Conservation (phyloP, 352 stramenopile species). For the Pythium coloratum region DNA sequence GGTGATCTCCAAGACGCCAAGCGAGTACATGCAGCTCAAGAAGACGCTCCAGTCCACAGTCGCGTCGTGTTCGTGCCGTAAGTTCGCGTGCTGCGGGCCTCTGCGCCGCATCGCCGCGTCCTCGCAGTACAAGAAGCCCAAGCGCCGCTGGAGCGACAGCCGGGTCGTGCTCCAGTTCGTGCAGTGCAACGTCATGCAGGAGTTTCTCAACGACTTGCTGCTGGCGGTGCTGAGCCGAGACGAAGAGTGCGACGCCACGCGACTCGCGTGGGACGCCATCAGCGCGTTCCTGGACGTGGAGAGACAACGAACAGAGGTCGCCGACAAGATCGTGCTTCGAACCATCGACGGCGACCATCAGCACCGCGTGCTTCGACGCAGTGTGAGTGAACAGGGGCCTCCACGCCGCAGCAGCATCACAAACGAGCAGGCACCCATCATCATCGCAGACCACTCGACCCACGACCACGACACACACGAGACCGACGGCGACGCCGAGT, state of each 20-base stretch:
- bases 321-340: conserved; percentile 27
- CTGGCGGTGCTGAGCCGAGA: conserved; percentile 37
- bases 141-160: conserved; percentile 36
- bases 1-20: conserved; percentile 58
- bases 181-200: conserved; percentile 52
- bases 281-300: conserved; percentile 51
- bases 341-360: conserved; percentile 13
- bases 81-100: conserved; percentile 52
- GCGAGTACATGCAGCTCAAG: conserved; percentile 49
- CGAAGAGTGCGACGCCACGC: conserved; percentile 41
- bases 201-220: conserved; percentile 66
- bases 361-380: conserved; percentile 17
- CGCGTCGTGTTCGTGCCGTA: conserved; percentile 43
- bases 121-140: conserved; percentile 38
- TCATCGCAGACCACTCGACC: conserved; percentile 1
- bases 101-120: conserved; percentile 57
- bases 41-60: conserved; percentile 34
- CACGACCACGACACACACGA: conserved; percentile 6
- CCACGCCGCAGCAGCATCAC: conserved; percentile 12
- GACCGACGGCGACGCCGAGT: conserved; percentile 47
- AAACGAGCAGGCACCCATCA: conserved; percentile 7
- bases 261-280: conserved; percentile 36
- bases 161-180: conserved; percentile 39
- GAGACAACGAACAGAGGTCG: conserved; percentile 26
- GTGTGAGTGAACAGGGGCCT: conserved; percentile 17